Evolutionary conservation across 805 yeast genomes (phyloP), one percentile per base, ranked within the genome.

Genomic region (Schizosaccharomyces octosporus): DNA sequence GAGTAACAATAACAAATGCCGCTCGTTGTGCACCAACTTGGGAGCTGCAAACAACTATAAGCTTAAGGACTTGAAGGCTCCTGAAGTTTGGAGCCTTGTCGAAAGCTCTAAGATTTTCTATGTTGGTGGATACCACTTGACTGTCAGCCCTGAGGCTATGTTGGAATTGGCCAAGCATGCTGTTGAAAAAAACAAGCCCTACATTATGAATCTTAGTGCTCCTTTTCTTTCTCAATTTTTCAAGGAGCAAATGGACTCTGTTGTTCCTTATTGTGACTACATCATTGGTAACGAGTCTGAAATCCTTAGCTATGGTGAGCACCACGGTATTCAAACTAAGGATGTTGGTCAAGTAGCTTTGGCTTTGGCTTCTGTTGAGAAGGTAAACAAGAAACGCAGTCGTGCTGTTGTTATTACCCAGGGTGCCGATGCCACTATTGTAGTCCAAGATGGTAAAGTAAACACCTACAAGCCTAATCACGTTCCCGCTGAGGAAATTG

Each of bases 51-150:
- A 93, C 78, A 95, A 87, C 74, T 93, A 88, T 83, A 85, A 84
- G 70, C 83, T 90, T 61, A 80, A 80, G 63, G 97, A 93, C 74
- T 79, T 93, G 71, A 82, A 86, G 70, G 80, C 80, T 70, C 86
- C 94, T 66, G 94, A 84, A 74, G 87, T 89, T 79, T 89, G 97
- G 96, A 75, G 75, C 65, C 74, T 77, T 63, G 95, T 93, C 64
- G 88, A 87, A 74, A 77, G 75, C 60, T 97, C 90, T 64, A 77
- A 82, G 72, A 78, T 77, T 69, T 93, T 76, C 78, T 93, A 93
- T 80, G 85, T 93, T 70, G 98, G 97, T 69, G 99, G 99, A n/a
- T 93, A 83, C 87, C 99, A 93, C 74, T 79, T 93, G 75, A 93
- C 99, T 63, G 99, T 93, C 63, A 86, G 95, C 66, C 96, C 95